Conservation (phyloP, 495 filamentous ascomycete species). For the Thermothielavioides terrestris region DNA sequence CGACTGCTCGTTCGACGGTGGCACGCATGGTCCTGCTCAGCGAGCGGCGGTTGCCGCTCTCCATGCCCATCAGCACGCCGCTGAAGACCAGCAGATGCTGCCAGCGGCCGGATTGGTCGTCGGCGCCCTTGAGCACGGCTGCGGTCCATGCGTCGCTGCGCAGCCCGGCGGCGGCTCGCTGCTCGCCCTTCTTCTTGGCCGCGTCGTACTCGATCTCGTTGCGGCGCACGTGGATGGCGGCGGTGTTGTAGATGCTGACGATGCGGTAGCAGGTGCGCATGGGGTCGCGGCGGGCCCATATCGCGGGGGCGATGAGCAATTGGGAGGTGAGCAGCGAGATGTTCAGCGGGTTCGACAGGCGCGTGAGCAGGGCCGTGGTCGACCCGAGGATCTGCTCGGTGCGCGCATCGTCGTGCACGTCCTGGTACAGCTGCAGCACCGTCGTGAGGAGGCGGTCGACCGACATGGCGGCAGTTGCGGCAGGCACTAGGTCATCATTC, state of each 20-base stretch:
- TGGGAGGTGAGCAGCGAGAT: slow-evolving; percentile 85
- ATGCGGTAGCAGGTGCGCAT: slow-evolving; percentile 65
- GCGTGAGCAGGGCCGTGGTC: slow-evolving; percentile 71
- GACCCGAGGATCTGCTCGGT: slow-evolving; percentile 61
- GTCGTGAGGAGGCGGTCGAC: slow-evolving; percentile 43
- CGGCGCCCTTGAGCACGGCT: slow-evolving; percentile 73
- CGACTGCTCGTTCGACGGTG: slow-evolving; percentile 70
- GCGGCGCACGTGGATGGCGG: slow-evolving; percentile 55
- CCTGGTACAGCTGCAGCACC: slow-evolving; percentile 44
- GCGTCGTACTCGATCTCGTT: slow-evolving; percentile 48
- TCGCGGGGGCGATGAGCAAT: slow-evolving; percentile 71
- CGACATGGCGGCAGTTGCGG: slow-evolving; percentile 30
- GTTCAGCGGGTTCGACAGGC: slow-evolving; percentile 84
- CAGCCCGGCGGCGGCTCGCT: slow-evolving; percentile 38
- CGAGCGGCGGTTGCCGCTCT: slow-evolving; percentile 55
- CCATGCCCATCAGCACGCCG: slow-evolving; percentile 76
- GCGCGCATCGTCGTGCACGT: slow-evolving; percentile 38
- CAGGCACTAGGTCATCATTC: neutral
- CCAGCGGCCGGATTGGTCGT: slow-evolving; percentile 79
- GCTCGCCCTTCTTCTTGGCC: slow-evolving; percentile 36
- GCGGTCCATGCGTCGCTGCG: slow-evolving; percentile 70
- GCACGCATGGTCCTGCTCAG: slow-evolving; percentile 53
- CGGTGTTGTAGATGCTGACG: slow-evolving; percentile 81
- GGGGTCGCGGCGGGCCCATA: slow-evolving; percentile 63
- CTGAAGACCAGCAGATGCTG: slow-evolving; percentile 74